Conservation (phyloP, 2,329 filamentous ascomycete species). For the Alternaria brassicicola region DNA sequence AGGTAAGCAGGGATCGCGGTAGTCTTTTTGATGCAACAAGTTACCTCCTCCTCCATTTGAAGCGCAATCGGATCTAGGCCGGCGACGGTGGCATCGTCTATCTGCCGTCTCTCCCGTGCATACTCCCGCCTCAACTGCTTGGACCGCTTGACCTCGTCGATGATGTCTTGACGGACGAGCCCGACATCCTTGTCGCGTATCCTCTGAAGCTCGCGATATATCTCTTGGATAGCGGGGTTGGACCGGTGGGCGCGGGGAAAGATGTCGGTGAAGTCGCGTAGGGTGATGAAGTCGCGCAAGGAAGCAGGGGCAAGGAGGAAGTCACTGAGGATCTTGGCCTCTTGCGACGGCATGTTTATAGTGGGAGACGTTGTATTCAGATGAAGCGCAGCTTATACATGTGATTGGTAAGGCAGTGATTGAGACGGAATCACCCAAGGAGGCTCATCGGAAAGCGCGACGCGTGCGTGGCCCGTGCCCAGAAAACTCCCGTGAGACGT, state of each 20-base stretch:
- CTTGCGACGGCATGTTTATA: conserved; percentile 70
- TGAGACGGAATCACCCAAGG: neutral
- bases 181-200: conserved; percentile 74
- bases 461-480: conserved; percentile 28
- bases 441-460: conserved; percentile 23
- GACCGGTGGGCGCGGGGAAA: conserved; percentile 72
- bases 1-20: conserved; percentile 14
- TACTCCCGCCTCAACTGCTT: conserved; percentile 65
- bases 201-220: conserved; percentile 81
- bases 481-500: conserved; percentile 27
- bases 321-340: conserved; percentile 74
- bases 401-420: conserved; percentile 23
- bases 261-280: conserved; percentile 75
- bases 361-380: neutral
- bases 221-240: conserved; percentile 69
- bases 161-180: conserved; percentile 68
- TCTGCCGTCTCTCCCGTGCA: conserved; percentile 59
- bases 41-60: conserved; percentile 59
- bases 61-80: conserved; percentile 65
- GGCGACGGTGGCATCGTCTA: conserved; percentile 60
- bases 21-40: neutral
- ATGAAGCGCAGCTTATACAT: neutral
- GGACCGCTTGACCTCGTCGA: conserved; percentile 67
- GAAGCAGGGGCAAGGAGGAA: conserved; percentile 80
- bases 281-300: conserved; percentile 73